These are phyloP conservation scores for Apiotrichum domesticum DNA, from an alignment of 1,284 basidiomycete genomes.

Conservation along the genomic window DNA sequence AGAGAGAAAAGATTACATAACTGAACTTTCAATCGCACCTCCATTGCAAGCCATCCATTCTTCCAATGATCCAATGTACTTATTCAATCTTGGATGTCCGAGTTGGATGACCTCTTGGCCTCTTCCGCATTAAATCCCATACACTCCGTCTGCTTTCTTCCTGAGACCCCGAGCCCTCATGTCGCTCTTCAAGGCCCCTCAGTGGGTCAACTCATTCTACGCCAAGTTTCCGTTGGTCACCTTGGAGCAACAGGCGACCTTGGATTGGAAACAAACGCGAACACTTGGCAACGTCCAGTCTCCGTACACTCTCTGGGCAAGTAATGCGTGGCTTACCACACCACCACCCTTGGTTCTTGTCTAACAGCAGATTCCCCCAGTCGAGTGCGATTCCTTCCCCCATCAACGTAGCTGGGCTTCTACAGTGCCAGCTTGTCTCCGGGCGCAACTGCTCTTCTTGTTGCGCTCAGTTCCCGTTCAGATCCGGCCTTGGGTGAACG, in stretches of 20 bases:
- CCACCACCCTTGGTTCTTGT: neutral
- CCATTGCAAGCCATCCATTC: no score
- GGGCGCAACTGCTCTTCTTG: slow-evolving; percentile 39
- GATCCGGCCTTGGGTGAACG: slow-evolving; percentile 35
- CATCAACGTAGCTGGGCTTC: slow-evolving; percentile 34
- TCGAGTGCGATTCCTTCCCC: slow-evolving; percentile 6
- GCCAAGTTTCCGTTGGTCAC: slow-evolving; percentile 42
- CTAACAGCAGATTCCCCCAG: slow-evolving; percentile 19
- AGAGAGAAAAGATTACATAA: no score
- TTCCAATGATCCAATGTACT: no score
- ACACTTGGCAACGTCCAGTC: slow-evolving; percentile 2
- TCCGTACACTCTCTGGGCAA: slow-evolving; percentile 25
- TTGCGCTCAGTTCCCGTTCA: slow-evolving; percentile 26
- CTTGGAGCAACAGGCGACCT: slow-evolving; percentile 35
- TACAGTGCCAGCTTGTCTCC: slow-evolving; percentile 26
- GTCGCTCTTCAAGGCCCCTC: slow-evolving; percentile 28
- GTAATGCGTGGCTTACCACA: neutral
- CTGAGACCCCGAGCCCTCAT: neutral
- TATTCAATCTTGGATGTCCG: no score
- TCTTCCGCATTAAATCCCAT: no score
- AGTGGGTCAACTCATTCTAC: slow-evolving; percentile 37
- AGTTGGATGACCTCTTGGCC: no score
- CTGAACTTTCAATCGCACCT: no score
- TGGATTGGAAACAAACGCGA: slow-evolving; percentile 22
- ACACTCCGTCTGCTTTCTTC: no score